Evolutionary conservation across 164 flowering plant species (phyloP), one percentile per base, ranked within the genome.

Genomic region (Vitis labrusca): DNA sequence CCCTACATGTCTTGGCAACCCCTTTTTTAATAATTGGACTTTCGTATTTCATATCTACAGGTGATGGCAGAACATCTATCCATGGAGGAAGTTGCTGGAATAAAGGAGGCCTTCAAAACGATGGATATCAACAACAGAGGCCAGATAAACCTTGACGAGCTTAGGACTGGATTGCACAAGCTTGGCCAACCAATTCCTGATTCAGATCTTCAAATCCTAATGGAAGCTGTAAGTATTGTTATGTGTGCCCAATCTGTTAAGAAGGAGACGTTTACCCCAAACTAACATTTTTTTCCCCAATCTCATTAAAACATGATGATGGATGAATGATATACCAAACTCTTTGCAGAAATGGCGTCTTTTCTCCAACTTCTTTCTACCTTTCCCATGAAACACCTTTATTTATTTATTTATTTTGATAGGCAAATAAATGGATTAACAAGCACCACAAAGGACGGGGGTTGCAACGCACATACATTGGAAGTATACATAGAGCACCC

Each of bases 41-140:
- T 68, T 77, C 52, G 16, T 3, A 19, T 66, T 50, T 71, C 60
- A 8, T 59, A 10, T 71, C 16, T 52, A 14, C 76, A 91, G 98
- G 97, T 94, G 17, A 70, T 94, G 27, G 98, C 98, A 30, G 97
- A 94, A 81, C 91, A 88, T 76, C 84, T 94, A 74, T 91, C 98
- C 1, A 78, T 83, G 63, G 98, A 93, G 81, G 98, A 94, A 84
- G 93, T 83, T 5, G 98, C 96, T 66, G 96, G 89, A 59, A 88
- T 94, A 53, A 91, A 88, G 78, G 98, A 91, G n/a, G 82, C 87
- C 59, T 94, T 94, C 76, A 82, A 85, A 9, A 78, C 71, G 85
- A 91, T 94, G 96, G 98, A 94, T 74, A 72, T 75, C 15, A 76
- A 69, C 63, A 89, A 88, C 27, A 79, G 65, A 64, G 98, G 98